Percentiles rank a stretch among this genome's conserved stretches.
These are phyloP conservation scores for Globisporangium recalcitrans DNA, from an alignment of 352 stramenopile genomes.

Conservation along the genomic window DNA sequence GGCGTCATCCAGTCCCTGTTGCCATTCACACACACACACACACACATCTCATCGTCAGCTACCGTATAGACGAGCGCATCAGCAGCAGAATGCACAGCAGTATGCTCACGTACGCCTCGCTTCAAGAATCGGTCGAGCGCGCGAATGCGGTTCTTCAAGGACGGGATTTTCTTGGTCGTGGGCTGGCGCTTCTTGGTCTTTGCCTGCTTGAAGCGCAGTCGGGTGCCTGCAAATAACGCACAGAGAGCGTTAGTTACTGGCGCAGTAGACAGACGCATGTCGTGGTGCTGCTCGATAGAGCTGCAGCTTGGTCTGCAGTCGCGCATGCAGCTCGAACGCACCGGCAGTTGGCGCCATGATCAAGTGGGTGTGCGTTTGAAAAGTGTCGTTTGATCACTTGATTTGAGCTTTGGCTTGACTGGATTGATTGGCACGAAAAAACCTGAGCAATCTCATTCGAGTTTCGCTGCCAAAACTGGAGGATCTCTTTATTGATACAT, in stretches of 20 bases:
- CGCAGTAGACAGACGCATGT: too few relatives aligned
- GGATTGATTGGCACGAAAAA: slow-evolving; percentile 4
- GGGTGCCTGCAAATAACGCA: slow-evolving; percentile 38
- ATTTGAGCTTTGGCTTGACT: background rate
- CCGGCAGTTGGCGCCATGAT: slow-evolving; percentile 50
- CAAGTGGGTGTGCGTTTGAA: background rate
- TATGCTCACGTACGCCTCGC: slow-evolving; percentile 35
- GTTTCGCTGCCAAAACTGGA: too few relatives aligned
- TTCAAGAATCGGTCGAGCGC: slow-evolving; percentile 75
- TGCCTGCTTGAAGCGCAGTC: slow-evolving; percentile 64
- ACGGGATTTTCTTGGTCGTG: slow-evolving; percentile 59
- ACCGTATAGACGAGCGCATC: background rate
- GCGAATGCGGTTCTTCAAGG: slow-evolving; percentile 81
- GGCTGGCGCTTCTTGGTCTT: slow-evolving; percentile 45
- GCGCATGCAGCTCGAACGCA: slow-evolving; percentile 12
- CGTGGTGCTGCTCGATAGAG: background rate
- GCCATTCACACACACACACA: background rate
- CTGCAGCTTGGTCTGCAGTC: background rate
- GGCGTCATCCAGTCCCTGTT: slow-evolving; percentile 37
- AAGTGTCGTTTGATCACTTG: slow-evolving; percentile 1
- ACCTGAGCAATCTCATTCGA: too few relatives aligned
- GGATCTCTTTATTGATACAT: too few relatives aligned
- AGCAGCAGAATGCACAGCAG: background rate
- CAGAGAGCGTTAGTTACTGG: background rate
- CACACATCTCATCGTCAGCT: background rate